These are phyloP conservation scores for Ceratorhiza oryzae-sativae DNA, from an alignment of 1,284 basidiomycete species.

Conservation along the genomic window DNA sequence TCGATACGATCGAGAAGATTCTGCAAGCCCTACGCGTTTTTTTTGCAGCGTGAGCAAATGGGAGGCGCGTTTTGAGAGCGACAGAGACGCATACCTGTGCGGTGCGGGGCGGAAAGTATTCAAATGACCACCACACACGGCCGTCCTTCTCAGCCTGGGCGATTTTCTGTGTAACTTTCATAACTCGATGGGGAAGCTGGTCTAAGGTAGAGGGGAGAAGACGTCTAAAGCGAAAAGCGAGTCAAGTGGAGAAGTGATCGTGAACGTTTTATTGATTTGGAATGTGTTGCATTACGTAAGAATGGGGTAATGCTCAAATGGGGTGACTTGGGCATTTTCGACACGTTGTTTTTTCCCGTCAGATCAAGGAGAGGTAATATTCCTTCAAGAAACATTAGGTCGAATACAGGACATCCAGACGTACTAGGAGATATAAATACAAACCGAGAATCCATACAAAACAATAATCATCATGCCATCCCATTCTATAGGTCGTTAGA, in stretches of 20 bases:
- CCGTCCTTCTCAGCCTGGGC: slow-evolving; percentile 81
- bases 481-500: slow-evolving; percentile 7
- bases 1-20: slow-evolving; percentile 97
- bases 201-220: background rate
- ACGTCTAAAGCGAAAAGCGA: background rate
- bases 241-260: slow-evolving; percentile 4
- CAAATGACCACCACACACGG: slow-evolving; percentile 93
- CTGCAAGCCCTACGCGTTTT: slow-evolving; percentile 75
- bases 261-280: slow-evolving; percentile 6
- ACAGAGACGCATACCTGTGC: slow-evolving; percentile 72
- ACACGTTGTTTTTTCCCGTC: background rate
- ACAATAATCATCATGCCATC: slow-evolving; percentile 1
- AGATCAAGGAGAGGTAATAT: background rate
- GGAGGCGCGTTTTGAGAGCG: background rate
- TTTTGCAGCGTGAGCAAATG: slow-evolving; percentile 37
- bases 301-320: background rate
- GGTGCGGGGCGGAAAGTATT: slow-evolving; percentile 95
- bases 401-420: slow-evolving; percentile 21
- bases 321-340: background rate
- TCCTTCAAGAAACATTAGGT: slow-evolving; percentile 10
- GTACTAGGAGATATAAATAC: slow-evolving; percentile 14
- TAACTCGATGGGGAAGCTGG: slow-evolving; percentile 49
- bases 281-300: slow-evolving; percentile 12
- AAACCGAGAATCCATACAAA: slow-evolving; percentile 17
- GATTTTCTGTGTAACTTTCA: slow-evolving; percentile 94